phyloP scores from a whole-genome alignment of 2,329 filamentous ascomycete genomes.

The Ceratocystis lukuohia region DNA sequence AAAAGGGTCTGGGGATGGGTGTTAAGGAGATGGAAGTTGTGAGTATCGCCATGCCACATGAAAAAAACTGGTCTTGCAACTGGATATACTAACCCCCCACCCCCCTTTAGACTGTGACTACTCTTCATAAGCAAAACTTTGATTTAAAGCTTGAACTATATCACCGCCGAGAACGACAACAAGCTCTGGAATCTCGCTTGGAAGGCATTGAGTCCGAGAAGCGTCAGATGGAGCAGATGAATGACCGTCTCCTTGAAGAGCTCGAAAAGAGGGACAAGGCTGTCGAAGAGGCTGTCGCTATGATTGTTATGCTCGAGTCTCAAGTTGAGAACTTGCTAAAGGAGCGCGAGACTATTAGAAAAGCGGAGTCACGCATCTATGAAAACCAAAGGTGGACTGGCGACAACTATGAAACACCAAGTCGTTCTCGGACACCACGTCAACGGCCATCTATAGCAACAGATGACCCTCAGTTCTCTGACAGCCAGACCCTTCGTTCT shows the following conservation, averaged over 20 bases:
- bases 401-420: conserved; percentile 17
- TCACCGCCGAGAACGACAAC: conserved; percentile 53
- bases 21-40: conserved; percentile 57
- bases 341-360: conserved; percentile 41
- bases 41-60: conserved; percentile 21
- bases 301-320: conserved; percentile 54
- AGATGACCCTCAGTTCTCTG: conserved; percentile 20
- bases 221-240: conserved; percentile 42
- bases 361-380: conserved; percentile 30
- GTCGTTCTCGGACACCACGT: conserved; percentile 1
- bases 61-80: not conserved
- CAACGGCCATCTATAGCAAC: conserved; percentile 5
- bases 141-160: conserved; percentile 61
- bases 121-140: conserved; percentile 62
- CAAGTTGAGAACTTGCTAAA: conserved; percentile 40
- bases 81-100: conserved; percentile 14
- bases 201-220: conserved; percentile 42
- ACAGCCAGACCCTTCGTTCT: not conserved
- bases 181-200: conserved; percentile 43
- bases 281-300: conserved; percentile 54
- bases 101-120: conserved; percentile 45
- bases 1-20: conserved; percentile 39
- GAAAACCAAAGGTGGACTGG: conserved; percentile 14
- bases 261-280: conserved; percentile 57
- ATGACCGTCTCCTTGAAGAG: conserved; percentile 44